Base-by-base conservation (phyloP, 2,329 filamentous ascomycete genomes). In the Colletotrichum cordylinicola region DNA sequence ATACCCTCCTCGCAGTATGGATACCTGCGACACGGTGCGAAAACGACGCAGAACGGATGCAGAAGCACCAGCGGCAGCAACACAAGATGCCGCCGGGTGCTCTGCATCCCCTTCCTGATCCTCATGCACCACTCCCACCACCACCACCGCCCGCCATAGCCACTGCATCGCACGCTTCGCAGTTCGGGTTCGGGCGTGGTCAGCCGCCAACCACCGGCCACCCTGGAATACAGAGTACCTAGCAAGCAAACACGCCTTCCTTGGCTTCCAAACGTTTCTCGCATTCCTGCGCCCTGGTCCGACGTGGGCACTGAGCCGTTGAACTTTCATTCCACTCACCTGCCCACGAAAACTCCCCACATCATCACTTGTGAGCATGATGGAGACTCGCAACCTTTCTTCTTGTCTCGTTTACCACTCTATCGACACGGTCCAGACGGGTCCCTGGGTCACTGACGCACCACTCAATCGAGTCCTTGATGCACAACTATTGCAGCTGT, bases 171-270 rank as follows among this genome's bases (percentile, higher is more conserved):
- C 39, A 48, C 66, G 21, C 52, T 52, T 52, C n/a, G 43, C 43
- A 52, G n/a, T n/a, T 52, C 43, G 43, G 43, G n/a, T 60, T 33
- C 66, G 39, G 55, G 48, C 35, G 35, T 35, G 60, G 66, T 24
- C 72, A 69, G 69, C 67, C 60, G 72, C 60, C 60, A 29, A 24
- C 48, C 60, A 55, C 62, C 58, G 67, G 27, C 43, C 58, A 56
- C 55, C 61, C 72, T 55, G 9, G 39, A 33, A 56, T 52, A 72
- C 43, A 27, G 24, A 27, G 8, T 31, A 35, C 33, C 43, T 21
- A 52, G 43, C 37, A 43, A 72, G 72, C 72, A 75, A 72, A 75
- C 61, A 72, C 61, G 68, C 68, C 24, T 52, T 33, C 43, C 61
- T 72, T 60, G 68, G 72, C 72, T 52, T 27, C 43, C 55, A 58